These are phyloP conservation scores for Fusarium graminum DNA, from an alignment of 2,329 filamentous ascomycete genomes.

Conservation along the genomic window DNA sequence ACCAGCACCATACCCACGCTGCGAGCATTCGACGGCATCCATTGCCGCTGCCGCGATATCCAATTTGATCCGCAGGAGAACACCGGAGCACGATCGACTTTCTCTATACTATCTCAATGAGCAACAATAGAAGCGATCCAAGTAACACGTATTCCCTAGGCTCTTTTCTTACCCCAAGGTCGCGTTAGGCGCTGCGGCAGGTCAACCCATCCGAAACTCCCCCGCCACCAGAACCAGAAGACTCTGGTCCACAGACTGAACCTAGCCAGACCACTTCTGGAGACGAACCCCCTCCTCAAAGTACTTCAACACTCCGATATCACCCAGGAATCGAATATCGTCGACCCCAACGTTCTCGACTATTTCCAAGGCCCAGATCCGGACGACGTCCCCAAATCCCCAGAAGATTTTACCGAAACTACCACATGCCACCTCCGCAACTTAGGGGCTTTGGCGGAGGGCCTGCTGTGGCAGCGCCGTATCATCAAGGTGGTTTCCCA, in stretches of 20 bases:
- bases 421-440: slow-evolving; percentile 56
- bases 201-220: slow-evolving; percentile 10
- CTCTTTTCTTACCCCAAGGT: slow-evolving; percentile 13
- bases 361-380: background rate
- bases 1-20: slow-evolving; percentile 30
- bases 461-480: slow-evolving; percentile 56
- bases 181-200: slow-evolving; percentile 49
- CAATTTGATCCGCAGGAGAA: slow-evolving; percentile 4
- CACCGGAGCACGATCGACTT: background rate
- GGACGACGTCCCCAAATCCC: background rate
- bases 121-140: slow-evolving; percentile 31
- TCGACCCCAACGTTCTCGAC: slow-evolving; percentile 1
- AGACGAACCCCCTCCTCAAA: background rate
- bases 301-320: background rate
- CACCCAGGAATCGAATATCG: background rate
- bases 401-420: background rate
- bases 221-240: background rate
- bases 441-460: slow-evolving; percentile 56
- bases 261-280: background rate
- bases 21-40: slow-evolving; percentile 17
- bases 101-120: slow-evolving; percentile 38
- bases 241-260: background rate
- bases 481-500: slow-evolving; percentile 65
- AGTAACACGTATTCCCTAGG: slow-evolving; percentile 32
- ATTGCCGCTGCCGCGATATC: slow-evolving; percentile 4